Evolutionary conservation across 148 eudicot species (phyloP).

Genomic region (Nyssa sinensis): DNA sequence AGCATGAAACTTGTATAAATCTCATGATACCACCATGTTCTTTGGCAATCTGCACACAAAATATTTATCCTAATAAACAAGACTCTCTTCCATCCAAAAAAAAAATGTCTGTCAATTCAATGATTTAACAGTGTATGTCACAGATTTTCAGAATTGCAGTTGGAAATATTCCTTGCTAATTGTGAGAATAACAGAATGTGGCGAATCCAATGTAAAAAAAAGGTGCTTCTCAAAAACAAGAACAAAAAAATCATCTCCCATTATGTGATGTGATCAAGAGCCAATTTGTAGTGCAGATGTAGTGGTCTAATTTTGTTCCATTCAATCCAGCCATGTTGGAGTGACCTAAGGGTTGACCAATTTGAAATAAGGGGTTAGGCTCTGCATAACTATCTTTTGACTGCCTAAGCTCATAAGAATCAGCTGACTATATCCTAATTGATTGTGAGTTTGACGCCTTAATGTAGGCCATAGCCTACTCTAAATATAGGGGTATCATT

Average conservation of each 20-base stretch:
- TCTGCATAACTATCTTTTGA: no score
- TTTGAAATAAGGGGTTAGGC: background rate
- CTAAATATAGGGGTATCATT: background rate
- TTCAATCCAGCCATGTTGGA: background rate
- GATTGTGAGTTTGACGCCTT: background rate
- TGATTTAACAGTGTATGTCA: background rate
- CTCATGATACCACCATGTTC: constrained; percentile 98
- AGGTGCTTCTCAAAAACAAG: background rate
- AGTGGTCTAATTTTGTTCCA: background rate
- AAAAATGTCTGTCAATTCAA: background rate
- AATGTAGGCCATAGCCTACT: background rate
- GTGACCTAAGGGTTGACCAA: background rate
- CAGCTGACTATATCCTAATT: no score
- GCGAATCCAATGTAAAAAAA: background rate
- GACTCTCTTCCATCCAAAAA: background rate
- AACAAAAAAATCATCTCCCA: background rate
- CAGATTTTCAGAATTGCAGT: background rate
- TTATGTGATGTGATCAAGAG: background rate
- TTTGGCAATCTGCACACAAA: constrained; percentile 82
- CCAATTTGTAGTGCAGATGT: background rate
- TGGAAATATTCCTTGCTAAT: background rate
- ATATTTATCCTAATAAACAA: background rate
- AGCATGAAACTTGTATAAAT: constrained; percentile 86
- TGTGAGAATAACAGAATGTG: background rate
- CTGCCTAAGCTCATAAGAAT: background rate